These are phyloP conservation scores for Colletotrichum sp. DNA, from an alignment of 2,329 filamentous ascomycete genomes.

Conservation along the genomic window DNA sequence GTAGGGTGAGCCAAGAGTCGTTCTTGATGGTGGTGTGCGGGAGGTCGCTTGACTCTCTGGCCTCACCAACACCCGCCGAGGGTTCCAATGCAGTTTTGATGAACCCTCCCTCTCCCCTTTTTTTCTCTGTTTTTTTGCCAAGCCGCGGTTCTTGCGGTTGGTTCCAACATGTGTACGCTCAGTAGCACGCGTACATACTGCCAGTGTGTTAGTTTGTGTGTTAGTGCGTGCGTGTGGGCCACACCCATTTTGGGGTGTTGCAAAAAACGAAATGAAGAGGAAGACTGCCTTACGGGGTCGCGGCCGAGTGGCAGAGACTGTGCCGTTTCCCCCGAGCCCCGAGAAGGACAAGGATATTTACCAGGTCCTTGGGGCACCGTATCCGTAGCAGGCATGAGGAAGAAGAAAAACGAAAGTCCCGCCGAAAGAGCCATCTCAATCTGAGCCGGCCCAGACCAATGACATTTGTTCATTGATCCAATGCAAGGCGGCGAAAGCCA, in stretches of 20 bases:
- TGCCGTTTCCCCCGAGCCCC: slow-evolving; percentile 7
- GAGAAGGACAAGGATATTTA: neutral
- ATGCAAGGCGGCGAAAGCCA: neutral
- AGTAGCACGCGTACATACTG: neutral
- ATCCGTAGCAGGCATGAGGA: neutral
- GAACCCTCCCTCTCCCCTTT: neutral
- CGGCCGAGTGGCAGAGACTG: neutral
- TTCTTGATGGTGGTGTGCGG: neutral
- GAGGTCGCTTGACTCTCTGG: neutral
- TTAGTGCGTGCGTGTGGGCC: neutral
- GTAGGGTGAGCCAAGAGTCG: neutral
- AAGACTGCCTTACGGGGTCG: slow-evolving; percentile 12
- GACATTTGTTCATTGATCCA: neutral
- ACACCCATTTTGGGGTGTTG: neutral
- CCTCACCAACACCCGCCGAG: neutral
- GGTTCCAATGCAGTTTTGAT: neutral
- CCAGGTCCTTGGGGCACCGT: slow-evolving; percentile 6
- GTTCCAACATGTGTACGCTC: neutral
- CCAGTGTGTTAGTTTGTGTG: neutral
- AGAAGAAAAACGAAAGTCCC: neutral
- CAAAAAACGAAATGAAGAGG: neutral
- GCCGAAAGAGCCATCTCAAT: neutral
- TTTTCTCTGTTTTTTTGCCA: neutral
- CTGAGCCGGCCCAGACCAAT: neutral
- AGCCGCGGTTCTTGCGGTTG: slow-evolving; percentile 4